A percentile compares a stretch with the other conserved stretches of the same genome.
These are phyloP conservation scores for Hyaloscypha finlandica DNA, from an alignment of 495 filamentous ascomycete genomes.

Conservation along the genomic window DNA sequence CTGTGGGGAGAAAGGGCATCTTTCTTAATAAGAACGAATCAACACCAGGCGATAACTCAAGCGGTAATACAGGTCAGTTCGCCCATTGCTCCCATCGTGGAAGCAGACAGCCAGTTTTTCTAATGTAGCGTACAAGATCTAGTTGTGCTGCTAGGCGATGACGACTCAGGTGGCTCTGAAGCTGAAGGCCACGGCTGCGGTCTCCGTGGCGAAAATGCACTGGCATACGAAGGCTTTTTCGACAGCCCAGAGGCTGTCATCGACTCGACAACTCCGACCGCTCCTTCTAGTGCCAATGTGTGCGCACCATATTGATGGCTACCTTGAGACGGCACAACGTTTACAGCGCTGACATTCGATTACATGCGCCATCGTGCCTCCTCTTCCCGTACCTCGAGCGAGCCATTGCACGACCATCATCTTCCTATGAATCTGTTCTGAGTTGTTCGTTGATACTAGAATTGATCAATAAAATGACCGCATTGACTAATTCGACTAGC, in stretches of 20 bases:
- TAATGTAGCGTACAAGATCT: slow-evolving; percentile 22
- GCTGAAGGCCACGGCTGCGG: slow-evolving; percentile 16
- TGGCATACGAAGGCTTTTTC: slow-evolving; percentile 16
- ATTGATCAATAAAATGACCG: too few relatives aligned
- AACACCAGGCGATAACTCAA: too few relatives aligned
- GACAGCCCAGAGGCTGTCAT: slow-evolving; percentile 17
- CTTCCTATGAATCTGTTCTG: slow-evolving; percentile 1
- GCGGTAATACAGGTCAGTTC: too few relatives aligned
- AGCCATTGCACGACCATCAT: slow-evolving; percentile 22
- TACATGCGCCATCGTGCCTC: slow-evolving; percentile 13
- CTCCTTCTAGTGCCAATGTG: slow-evolving; percentile 10
- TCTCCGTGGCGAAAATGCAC: slow-evolving; percentile 14
- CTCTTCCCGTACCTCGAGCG: slow-evolving; percentile 21
- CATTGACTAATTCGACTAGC: too few relatives aligned
- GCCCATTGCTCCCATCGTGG: not conserved
- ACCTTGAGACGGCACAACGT: slow-evolving; percentile 19
- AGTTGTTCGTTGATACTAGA: too few relatives aligned
- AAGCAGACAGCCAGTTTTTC: slow-evolving; percentile 22
- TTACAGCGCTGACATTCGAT: slow-evolving; percentile 12
- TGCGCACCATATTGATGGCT: slow-evolving; percentile 27
- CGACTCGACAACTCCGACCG: slow-evolving; percentile 20
- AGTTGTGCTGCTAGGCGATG: slow-evolving; percentile 22
- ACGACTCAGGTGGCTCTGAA: slow-evolving; percentile 22
- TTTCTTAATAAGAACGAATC: too few relatives aligned
- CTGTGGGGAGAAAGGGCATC: too few relatives aligned